Conservation (phyloP, 192 early-diverging fungal species). For the Oehlia diaphana region DNA sequence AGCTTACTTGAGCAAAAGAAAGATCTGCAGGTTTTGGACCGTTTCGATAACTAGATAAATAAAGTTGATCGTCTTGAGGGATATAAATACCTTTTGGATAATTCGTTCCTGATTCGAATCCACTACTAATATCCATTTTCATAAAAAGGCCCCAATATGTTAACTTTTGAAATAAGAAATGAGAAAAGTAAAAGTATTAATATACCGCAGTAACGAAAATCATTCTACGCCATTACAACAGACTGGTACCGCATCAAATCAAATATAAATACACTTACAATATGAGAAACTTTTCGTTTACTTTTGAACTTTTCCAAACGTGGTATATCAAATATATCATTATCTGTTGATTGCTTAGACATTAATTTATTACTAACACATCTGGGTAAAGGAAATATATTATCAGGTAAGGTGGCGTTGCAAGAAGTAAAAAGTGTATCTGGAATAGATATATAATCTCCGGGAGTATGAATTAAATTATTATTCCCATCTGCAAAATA, state of each 20-base stretch:
- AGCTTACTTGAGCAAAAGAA: background rate
- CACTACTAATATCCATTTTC: background rate
- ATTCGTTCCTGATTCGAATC: background rate
- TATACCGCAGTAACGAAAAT: background rate
- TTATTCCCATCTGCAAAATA: background rate
- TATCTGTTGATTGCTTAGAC: background rate
- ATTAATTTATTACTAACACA: background rate
- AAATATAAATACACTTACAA: background rate
- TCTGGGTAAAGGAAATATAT: background rate
- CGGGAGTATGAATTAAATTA: background rate
- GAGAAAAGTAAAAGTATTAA: background rate
- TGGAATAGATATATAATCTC: background rate
- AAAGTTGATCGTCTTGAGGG: background rate
- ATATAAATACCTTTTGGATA: background rate
- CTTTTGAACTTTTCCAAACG: background rate
- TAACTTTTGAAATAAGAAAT: background rate
- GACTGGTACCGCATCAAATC: too few relatives aligned
- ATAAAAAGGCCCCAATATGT: background rate
- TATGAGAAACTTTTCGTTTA: background rate
- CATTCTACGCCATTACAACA: background rate
- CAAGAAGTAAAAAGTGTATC: background rate
- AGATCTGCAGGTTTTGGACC: background rate
- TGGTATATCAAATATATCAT: background rate
- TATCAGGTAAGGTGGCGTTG: background rate
- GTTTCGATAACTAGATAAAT: background rate